Evolutionary conservation across 352 stramenopile genomes (phyloP), one percentile per base, ranked within the genome.

Genomic region (Phytophthora sansomeana): DNA sequence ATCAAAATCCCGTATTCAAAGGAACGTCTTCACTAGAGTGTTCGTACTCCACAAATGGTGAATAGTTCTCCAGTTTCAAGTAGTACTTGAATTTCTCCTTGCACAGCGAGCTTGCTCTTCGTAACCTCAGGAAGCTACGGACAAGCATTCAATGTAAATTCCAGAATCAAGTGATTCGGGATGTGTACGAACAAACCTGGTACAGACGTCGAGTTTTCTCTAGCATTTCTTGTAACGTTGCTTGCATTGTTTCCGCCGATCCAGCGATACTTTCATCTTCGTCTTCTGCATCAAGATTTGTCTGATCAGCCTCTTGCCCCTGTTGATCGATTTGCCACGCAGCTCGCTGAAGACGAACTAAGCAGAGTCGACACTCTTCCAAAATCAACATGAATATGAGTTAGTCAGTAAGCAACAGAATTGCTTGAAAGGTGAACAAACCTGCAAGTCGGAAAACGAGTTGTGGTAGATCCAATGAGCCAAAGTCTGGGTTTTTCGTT

Each of bases 11-110:
- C 21, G 21, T 24, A 24, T 1, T 26, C n/a, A 6, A 42, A 19
- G 4, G 2, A 21, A 42, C 39, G 26, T 6, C 8, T 47, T 47
- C 16, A 11, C 17, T 29, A 3, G 4, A n/a, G 2, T 19, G n/a
- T 13, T 29, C 42, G 6, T 61, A 91, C 82, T 39, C 68, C 53
- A 16, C 41, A 61, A 55, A 72, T 63, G 0, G 50, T 39, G 16
- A 78, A 46, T 16, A 87, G 38, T 46, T 89, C 78, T 21, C 68
- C 80, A 21, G 72, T 72, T 59, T 89, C 76, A 35, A 85, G 32
- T 14, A 89, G 64, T 50, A 87, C 74, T 2, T 75, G 69, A 14
- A 79, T 67, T 74, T 85, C 66, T 24, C 82, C 82, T 13, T 78
- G 69, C 1, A 73, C 52, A 0, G 67, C 75, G 14, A 62, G 21